A percentile compares a stretch with the other conserved stretches of the same genome.
Evolutionary conservation across 768 basidiomycete genomes (phyloP).

Genomic region (Cubamyces lactineus): DNA sequence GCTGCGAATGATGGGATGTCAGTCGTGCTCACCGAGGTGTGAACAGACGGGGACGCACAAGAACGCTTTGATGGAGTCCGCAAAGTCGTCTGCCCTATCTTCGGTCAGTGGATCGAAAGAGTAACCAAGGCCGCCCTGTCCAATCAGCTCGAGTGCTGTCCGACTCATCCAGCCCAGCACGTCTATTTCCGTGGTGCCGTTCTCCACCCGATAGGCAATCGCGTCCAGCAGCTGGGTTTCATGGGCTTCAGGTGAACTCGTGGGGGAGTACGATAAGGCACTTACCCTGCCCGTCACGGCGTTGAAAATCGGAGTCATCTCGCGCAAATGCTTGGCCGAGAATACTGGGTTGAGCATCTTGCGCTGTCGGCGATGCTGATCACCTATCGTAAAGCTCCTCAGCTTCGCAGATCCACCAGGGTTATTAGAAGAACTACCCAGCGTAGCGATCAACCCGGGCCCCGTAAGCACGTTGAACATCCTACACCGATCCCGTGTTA

Average conservation of each 20-base stretch:
- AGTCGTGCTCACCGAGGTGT: too few species aligned
- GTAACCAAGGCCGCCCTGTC: slow-evolving; percentile 48
- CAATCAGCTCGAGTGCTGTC: slow-evolving; percentile 41
- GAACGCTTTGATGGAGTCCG: too few species aligned
- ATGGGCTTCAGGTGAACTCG: not conserved
- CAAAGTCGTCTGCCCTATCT: slow-evolving; percentile 16
- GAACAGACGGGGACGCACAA: too few species aligned
- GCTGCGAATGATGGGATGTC: too few species aligned
- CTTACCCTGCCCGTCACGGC: slow-evolving; percentile 20
- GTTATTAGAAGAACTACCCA: slow-evolving; percentile 9
- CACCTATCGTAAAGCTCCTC: slow-evolving; percentile 23
- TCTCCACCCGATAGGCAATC: slow-evolving; percentile 5
- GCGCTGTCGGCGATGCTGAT: slow-evolving; percentile 27
- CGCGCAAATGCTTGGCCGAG: slow-evolving; percentile 28
- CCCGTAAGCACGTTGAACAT: slow-evolving; percentile 36
- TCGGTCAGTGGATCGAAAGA: slow-evolving; percentile 42
- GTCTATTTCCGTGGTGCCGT: slow-evolving; percentile 26
- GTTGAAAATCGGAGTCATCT: slow-evolving; percentile 29
- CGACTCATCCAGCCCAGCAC: slow-evolving; percentile 32
- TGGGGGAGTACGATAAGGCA: slow-evolving; percentile 11
- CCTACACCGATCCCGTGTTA: not conserved
- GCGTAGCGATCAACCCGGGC: slow-evolving; percentile 21
- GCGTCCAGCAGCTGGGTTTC: slow-evolving; percentile 18
- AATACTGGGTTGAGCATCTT: slow-evolving; percentile 29
- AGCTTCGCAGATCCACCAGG: too few species aligned